Evolutionary conservation across 257 asterid genomes (phyloP).

Genomic region (Cordia subcordata): DNA sequence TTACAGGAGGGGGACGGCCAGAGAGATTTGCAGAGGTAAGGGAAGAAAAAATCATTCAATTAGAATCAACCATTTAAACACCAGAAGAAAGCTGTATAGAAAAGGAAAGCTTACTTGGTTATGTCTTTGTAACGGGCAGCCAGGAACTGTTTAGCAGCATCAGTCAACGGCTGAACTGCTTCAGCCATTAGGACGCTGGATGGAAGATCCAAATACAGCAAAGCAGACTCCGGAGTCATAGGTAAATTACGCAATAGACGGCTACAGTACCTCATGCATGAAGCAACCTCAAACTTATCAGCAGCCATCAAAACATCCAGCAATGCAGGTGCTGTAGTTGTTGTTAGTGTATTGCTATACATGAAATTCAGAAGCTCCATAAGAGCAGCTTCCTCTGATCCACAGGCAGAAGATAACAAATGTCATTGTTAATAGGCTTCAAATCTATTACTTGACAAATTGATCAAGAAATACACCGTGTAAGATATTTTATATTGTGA

Average conservation of each 20-base stretch:
- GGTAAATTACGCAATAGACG: slow-evolving; percentile 14
- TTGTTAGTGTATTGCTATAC: slow-evolving; percentile 24
- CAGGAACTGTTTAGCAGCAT: slow-evolving; percentile 23
- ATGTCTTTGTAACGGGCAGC: slow-evolving; percentile 20
- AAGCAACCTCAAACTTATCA: slow-evolving; percentile 27
- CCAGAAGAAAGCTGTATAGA: not conserved
- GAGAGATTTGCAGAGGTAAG: too few species aligned
- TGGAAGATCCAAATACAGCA: slow-evolving; percentile 23
- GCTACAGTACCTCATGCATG: slow-evolving; percentile 26
- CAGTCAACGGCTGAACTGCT: slow-evolving; percentile 25
- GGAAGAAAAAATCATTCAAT: too few species aligned
- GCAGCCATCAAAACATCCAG: slow-evolving; percentile 30
- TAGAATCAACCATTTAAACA: too few species aligned
- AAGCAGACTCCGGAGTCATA: slow-evolving; percentile 23
- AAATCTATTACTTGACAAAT: not conserved
- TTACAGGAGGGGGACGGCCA: too few species aligned
- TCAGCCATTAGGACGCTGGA: slow-evolving; percentile 27
- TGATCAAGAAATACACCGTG: too few species aligned
- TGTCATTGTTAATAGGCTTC: slow-evolving; percentile 1
- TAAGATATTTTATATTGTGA: too few species aligned
- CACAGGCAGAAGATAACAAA: slow-evolving; percentile 8
- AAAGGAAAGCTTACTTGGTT: slow-evolving; percentile 17
- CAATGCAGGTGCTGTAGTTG: slow-evolving; percentile 16
- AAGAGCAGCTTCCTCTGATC: slow-evolving; percentile 26
- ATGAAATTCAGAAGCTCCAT: slow-evolving; percentile 28